Percentiles rank a stretch among this genome's conserved stretches.
Evolutionary conservation across 805 yeast species (phyloP).

Genomic region (Lipomyces yamadae): DNA sequence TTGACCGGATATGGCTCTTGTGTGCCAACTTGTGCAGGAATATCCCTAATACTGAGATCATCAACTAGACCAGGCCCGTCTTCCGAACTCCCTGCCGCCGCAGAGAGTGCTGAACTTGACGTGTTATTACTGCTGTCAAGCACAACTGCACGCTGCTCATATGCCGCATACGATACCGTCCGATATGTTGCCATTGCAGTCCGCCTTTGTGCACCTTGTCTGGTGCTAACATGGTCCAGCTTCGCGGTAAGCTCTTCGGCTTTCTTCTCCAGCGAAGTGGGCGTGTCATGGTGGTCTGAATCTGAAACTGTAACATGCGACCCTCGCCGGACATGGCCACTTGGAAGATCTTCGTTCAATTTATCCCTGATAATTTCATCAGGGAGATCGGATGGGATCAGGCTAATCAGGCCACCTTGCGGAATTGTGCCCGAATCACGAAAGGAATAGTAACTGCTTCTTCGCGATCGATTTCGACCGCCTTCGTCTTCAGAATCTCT

Average conservation of each 20-base stretch:
- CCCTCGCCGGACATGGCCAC: neutral
- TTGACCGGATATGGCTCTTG: neutral
- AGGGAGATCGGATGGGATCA: conserved; percentile 19
- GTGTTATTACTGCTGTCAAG: neutral
- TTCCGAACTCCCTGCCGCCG: neutral
- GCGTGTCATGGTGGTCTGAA: neutral
- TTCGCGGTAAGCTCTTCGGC: conserved; percentile 10
- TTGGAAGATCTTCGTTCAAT: neutral
- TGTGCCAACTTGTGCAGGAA: neutral
- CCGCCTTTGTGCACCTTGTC: conserved; percentile 26
- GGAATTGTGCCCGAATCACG: conserved; percentile 4
- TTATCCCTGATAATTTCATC: neutral
- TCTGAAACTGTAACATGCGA: conserved; percentile 2
- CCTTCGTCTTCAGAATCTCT: neutral
- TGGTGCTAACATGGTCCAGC: conserved; percentile 12
- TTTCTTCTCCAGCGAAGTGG: neutral
- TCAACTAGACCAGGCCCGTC: neutral
- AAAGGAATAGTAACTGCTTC: conserved; percentile 8
- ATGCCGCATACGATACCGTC: conserved; percentile 13
- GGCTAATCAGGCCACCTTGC: conserved; percentile 14
- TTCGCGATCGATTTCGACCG: neutral
- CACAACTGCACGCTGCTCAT: conserved; percentile 17
- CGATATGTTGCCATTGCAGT: conserved; percentile 29
- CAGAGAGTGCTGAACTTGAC: conserved; percentile 4
- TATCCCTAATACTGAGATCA: neutral